A percentile compares a stretch with the other conserved stretches of the same genome.
phyloP scores from a whole-genome alignment of 805 yeast species.

The Nakazawaea siamensis region DNA sequence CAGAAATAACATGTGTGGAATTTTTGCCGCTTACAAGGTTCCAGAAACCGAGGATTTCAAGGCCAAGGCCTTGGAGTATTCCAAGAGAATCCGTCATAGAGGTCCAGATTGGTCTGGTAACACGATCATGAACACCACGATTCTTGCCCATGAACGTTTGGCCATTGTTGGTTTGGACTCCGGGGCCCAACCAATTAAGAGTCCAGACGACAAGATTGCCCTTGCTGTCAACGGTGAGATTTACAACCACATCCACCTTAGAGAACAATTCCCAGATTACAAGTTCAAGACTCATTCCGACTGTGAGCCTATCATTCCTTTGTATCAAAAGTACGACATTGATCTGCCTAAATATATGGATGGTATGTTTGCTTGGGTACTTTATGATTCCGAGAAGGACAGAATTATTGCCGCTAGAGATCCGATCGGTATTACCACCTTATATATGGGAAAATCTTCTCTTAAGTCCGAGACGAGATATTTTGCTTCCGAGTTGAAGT shows the following conservation, averaged over 20 bases:
- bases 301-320: constrained; percentile 96
- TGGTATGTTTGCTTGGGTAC: constrained; percentile 96
- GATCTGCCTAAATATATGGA: constrained; percentile 92
- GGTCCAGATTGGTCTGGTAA: constrained; percentile 99
- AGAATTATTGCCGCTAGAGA: constrained; percentile 96
- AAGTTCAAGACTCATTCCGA: constrained; percentile 80
- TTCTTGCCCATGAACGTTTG: constrained; percentile 90
- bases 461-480: constrained; percentile 68
- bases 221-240: constrained; percentile 97
- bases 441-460: constrained; percentile 84
- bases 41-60: constrained; percentile 76
- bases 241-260: constrained; percentile 88
- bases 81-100: constrained; percentile 94
- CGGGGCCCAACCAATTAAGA: constrained; percentile 96
- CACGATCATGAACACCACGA: constrained; percentile 66
- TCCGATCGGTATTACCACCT: constrained; percentile 94
- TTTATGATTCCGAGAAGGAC: constrained; percentile 78
- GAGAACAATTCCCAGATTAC: constrained; percentile 70
- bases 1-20: constrained; percentile 93
- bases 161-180: constrained; percentile 96
- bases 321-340: constrained; percentile 75
- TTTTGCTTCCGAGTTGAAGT: constrained; percentile 93
- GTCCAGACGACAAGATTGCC: constrained; percentile 62
- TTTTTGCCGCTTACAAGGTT: constrained; percentile 85
- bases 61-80: constrained; percentile 78